Base-by-base conservation (phyloP, 345 rosid genomes). In the Acer yangbiense region DNA sequence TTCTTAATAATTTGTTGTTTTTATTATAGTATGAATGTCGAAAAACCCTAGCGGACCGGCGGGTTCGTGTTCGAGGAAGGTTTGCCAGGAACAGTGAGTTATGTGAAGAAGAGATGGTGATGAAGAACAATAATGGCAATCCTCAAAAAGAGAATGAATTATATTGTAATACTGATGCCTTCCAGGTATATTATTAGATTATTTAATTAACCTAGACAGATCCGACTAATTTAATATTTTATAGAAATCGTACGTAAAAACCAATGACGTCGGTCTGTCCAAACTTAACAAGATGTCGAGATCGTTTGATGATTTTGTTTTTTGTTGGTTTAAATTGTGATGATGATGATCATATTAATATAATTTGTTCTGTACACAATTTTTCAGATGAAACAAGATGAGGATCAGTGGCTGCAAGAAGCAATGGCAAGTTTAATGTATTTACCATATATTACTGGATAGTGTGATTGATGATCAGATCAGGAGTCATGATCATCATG, bases 41-140 rank as follows among this genome's bases (percentile, higher is more conserved):
- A 18, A 93, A 95, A 88, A 89, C 97, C 84, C 87, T 95, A 69
- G 98, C 98, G 12, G 98, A 95, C 78, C 78, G 98, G 57, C 86
- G 98, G 69, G 95, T 93, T 71, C 89, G 98, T 61, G 88, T 95
- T n/a, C 90, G 97, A 0, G 98, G 98, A 25, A 84, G 98, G 82
- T 95, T 95, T 78, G 98, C 98, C 0, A 85, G 94, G 83, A 95
- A 95, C 83, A 88, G 54, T 71, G 95, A 89, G 71, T 68, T 78
- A 5, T 74, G 85, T 76, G 95, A 91, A 72, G 91, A 88, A 50
- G 93, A 90, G 72, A 82, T 76, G 39, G 75, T 55, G 61, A 75
- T 66, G 65, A 86, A 80, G 77, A 88, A 85, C 70, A 85, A 77
- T 32, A 74, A 80, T n/a, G 80, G 77, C 32, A 82, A 63, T 76